Conservation (phyloP, 805 yeast genomes). For the Saturnispora zaruensis region DNA sequence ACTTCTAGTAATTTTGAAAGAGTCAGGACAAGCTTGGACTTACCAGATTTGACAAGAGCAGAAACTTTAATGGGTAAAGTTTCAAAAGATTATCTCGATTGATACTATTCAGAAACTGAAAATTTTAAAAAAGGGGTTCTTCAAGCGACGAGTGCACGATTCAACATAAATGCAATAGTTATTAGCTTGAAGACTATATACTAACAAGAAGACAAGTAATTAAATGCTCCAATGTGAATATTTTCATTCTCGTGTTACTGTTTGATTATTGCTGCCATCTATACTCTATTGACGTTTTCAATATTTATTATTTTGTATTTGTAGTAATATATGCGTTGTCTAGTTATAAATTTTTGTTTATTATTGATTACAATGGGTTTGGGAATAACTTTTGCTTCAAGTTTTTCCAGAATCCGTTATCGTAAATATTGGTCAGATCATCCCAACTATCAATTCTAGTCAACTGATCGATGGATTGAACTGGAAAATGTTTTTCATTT, state of each 20-base stretch:
- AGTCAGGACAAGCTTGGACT: conserved; percentile 31
- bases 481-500: conserved; percentile 8
- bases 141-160: not conserved
- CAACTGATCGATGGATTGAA: conserved; percentile 3
- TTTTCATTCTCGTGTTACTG: not conserved
- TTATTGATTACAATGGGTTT: not conserved
- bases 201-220: not conserved
- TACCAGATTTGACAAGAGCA: conserved; percentile 31
- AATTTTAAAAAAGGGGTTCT: not conserved
- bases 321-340: not conserved
- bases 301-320: conserved; percentile 2
- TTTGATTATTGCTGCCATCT: not conserved
- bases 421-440: conserved; percentile 38
- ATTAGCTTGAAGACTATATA: not conserved
- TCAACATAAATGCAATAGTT: too few species aligned
- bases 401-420: conserved; percentile 39
- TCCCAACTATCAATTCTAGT: conserved; percentile 19
- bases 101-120: not conserved
- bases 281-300: not conserved
- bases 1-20: conserved; percentile 21
- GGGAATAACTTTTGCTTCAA: conserved; percentile 29
- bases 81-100: conserved; percentile 12
- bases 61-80: conserved; percentile 26
- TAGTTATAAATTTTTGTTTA: not conserved
- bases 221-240: too few species aligned